Base-by-base conservation (phyloP, 2,329 filamentous ascomycete species). In the Claviceps africana region DNA sequence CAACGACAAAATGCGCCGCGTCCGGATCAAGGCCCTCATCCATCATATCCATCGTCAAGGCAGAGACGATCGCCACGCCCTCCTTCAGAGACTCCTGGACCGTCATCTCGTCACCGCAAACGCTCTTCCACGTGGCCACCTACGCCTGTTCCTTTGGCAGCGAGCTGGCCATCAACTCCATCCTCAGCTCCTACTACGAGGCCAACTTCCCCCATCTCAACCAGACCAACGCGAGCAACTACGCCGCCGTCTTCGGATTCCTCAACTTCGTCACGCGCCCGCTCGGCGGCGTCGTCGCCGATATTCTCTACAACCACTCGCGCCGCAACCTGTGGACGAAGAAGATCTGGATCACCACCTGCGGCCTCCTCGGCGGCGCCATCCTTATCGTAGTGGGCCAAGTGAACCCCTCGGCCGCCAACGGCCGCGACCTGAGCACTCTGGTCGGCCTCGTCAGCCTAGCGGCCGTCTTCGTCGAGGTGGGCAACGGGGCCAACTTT, bases 401-500 rank as follows among this genome's bases (percentile, higher is more conserved):
- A 1, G 72, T 81, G 61, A 71, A 93, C 64, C 76, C 86, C 0
- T 76, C 81, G 28, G 62, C 75, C 25, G 65, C 83, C 47, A 62
- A 60, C 47, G 62, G 61, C 17, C 52, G 56, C 42, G 55, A 46
- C 42, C 59, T 67, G 15, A 68, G 75, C 7, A 81, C 78, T 2
- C 83, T 94, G 75, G 82, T 93, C 52, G 87, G 86, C 1, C 79
- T 95, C 6, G 71, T 94, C 9, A 82, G 83, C 1, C 77, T 87
- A 10, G 77, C 89, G 70, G 87, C 86, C 1, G 76, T 95, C 64
- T 95, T 95, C 71, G 69, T 89, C 44, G 88, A 94, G 65, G 87
- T 85, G 2, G 83, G 82, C 43, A 95, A 95, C 63, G 90, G 90
- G 0, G 82, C 87, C 42, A 93, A 87, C 69, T 95, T 93, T 67